phyloP scores from a whole-genome alignment of 2,329 filamentous ascomycete species.

The Trichoderma sp. region DNA sequence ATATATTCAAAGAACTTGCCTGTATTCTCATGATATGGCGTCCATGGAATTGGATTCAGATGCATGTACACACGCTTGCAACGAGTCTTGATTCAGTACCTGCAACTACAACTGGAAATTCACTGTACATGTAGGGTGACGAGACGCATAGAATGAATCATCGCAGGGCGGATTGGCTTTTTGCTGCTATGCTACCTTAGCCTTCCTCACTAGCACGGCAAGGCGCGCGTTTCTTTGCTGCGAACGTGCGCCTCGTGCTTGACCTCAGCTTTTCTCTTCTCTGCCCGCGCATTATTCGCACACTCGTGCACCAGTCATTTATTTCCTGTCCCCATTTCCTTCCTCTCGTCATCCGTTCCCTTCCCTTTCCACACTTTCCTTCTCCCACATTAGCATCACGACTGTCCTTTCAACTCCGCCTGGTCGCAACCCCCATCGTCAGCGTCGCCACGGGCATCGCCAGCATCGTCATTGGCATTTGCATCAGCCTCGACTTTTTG shows the following conservation, averaged over 20 bases:
- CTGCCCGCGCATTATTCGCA: too few relatives aligned
- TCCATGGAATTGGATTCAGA: background rate
- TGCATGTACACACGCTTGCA: background rate
- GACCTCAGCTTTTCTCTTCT: slow-evolving; percentile 25
- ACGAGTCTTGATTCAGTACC: background rate
- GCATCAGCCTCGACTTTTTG: background rate
- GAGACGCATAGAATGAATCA: slow-evolving; percentile 15
- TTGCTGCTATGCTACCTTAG: slow-evolving; percentile 19
- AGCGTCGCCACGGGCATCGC: slow-evolving; percentile 1
- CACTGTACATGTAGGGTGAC: slow-evolving; percentile 6
- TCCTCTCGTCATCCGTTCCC: background rate
- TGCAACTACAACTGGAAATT: background rate
- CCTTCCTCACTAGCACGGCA: slow-evolving; percentile 7
- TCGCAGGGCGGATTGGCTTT: slow-evolving; percentile 25
- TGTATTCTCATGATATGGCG: background rate
- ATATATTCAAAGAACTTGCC: too few relatives aligned
- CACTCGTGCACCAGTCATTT: too few relatives aligned
- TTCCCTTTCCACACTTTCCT: too few relatives aligned
- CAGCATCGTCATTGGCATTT: slow-evolving; percentile 15
- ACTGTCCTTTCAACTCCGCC: background rate
- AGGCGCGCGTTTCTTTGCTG: background rate
- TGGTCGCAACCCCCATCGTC: slow-evolving; percentile 8
- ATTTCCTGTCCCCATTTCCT: slow-evolving; percentile 9
- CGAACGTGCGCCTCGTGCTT: slow-evolving; percentile 26
- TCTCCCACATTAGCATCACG: slow-evolving; percentile 3